Evolutionary conservation across 169 alveolate genomes (phyloP), one percentile per base, ranked within the genome.

Genomic region (Neospora caninum): DNA sequence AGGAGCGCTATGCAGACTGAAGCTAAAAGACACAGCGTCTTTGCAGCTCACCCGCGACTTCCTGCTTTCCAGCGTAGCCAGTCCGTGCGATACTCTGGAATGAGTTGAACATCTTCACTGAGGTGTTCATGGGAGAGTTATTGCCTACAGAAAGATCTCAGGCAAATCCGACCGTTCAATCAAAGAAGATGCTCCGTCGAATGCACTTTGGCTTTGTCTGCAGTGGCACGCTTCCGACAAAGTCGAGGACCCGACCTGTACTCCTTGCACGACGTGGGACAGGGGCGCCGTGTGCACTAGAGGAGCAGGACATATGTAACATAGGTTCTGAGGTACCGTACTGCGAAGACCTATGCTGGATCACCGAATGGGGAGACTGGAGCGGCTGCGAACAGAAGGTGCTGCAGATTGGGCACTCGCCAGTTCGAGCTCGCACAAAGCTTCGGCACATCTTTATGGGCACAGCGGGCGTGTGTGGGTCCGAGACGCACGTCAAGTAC

Each of bases 351-450:
- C 20, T 22, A 10, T 82, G 89, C 89, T 82, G 89, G 89, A 41
- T 18, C n/a, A 36, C 42, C 38, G 67, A 82, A 16, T 82, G 89
- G 89, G 67, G 89, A 10, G 89, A 39, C 70, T 82, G 89, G 89
- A 45, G 89, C 38, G 89, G 29, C 89, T 82, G 89, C 89, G 41
- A 41, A 22, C n/a, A 42, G 36, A 82, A 29, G 29, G 41, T 36
- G 67, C 36, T 82, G 41, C 18, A 39, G 89, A 13, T 82, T 31
- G 67, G 67, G 22, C 36, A 82, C 25, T 7, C 38, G 41, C 69
- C 89, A 13, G 70, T 41, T 20, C 89, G 27, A 29, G 38, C 89
- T 41, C 89, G 89, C 39, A 43, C 67, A 38, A 39, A 43, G 89
- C 54, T 39, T 10, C 54, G 89, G 39, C 67, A 82, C 89, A 41